Evolutionary conservation across 306 rosid species (phyloP), one percentile per base, ranked within the genome.

Genomic region (Medicago lupulina): DNA sequence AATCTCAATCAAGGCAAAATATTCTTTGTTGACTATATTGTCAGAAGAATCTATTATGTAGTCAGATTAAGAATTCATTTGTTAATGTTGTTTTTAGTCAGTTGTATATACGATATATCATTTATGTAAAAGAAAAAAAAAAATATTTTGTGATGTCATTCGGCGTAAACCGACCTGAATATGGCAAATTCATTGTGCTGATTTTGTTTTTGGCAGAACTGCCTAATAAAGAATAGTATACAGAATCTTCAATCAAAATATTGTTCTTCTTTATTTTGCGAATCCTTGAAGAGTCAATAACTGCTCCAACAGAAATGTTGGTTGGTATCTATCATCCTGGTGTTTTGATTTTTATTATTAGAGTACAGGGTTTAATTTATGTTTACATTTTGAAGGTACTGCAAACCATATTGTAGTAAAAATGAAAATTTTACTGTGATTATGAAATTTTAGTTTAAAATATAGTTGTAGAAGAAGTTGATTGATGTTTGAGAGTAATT

Each of bases 1-100:
- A 73, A 90, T 94, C 75, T 87, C 93, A 15, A 79, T 94, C 80
- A 91, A 81, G 70, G 97, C 85, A 28, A 94, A 94, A 79, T 94
- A 83, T 82, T 85, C 98, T 0, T 86, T 94, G 87, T 83, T 94
- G 83, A 92, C 93, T 66, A 87, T 94, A 61, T 71, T 86, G 81
- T 85, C 79, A 0, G 96, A 88, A 46, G 97, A 91, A 77, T 86
- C 74, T 31, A 61, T 88, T 63, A 17, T 81, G 71, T 57, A 19
- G 69, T 59, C 36, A 80, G 65, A 43, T 58, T n/a, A 75, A 75
- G 70, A 69, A 47, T 40, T 51, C 6, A 43, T 49, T 65, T 59
- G 49, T 51, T 59, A 7, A 49, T 75, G 50, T 40, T 8, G n/a
- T 57, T 63, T 49, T 79, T 75, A 57, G 57, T 75, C 19, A 53